Evolutionary conservation across 2,329 filamentous ascomycete species (phyloP), one percentile per base, ranked within the genome.

Genomic region (Davidsoniella eucalypti): DNA sequence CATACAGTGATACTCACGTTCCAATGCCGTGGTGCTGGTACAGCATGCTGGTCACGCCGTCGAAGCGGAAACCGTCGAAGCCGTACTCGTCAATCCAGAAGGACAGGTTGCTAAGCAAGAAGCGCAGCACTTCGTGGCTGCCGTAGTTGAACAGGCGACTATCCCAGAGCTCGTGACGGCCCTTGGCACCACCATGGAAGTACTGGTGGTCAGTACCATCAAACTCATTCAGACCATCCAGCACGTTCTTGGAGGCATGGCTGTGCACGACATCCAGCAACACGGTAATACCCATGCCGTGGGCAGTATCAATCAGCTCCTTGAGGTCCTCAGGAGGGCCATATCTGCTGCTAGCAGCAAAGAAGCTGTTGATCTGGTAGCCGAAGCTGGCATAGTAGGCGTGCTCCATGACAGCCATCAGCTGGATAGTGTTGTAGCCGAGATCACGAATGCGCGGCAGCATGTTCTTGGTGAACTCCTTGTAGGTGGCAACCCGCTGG

Each of bases 71-170:
- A 21, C 92, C 92, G 61, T 98, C 92, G 61, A 98, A 96, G 39
- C 79, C 71, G 61, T 95, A 98, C 66, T 95, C 88, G 51, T 96
- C 90, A 88, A 98, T 96, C 88, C 92, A 98, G 69, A 94, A 98
- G 21, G 90, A 78, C 52, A 98, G 68, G 63, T 98, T 98, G 64
- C 88, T 95, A 23, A 98, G 71, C 43, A 98, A 70, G 67, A 98
- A 98, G n/a, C 92, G 78, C 62, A 96, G 65, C 18, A 98, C 92
- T 63, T 98, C 92, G 60, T 96, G 87, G 59, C 78, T 78, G 26
- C 88, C 90, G 61, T 96, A 98, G 69, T 98, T 98, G 73, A 98
- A 98, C 51, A 98, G 69, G 54, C 92, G 78, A 65, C 87, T 94
- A 62, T 96, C 92, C 92, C 92, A 98, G 47, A 93, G 73, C 40